Percentiles rank a stretch among this genome's conserved stretches.
These are phyloP conservation scores for Wickerhamiella sorbophila DNA, from an alignment of 805 yeast genomes.

Conservation along the genomic window DNA sequence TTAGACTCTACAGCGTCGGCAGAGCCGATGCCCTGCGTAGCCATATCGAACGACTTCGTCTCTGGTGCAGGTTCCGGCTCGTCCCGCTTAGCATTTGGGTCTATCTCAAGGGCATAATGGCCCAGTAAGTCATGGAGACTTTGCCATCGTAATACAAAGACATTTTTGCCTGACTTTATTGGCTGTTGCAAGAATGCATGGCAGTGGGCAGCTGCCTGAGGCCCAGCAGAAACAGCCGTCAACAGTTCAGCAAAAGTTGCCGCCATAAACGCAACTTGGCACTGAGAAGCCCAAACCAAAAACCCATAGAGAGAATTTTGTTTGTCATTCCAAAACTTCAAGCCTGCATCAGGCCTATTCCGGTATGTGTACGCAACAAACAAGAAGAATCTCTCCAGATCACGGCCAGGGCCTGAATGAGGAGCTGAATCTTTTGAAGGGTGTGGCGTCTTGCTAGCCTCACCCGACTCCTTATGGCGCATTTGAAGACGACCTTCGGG, in stretches of 20 bases:
- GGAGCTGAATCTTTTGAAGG: conserved; percentile 22
- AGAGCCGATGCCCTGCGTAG: neutral
- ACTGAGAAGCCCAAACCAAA: conserved; percentile 73
- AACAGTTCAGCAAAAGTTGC: conserved; percentile 71
- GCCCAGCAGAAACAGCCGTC: conserved; percentile 56
- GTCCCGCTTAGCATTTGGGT: neutral
- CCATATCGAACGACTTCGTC: neutral
- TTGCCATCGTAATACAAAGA: conserved; percentile 27
- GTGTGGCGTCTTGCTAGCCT: neutral
- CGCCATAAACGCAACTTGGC: conserved; percentile 57
- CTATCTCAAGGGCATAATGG: conserved; percentile 9
- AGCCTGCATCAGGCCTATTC: conserved; percentile 42
- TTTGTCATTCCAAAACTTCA: conserved; percentile 52
- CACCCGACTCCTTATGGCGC: neutral
- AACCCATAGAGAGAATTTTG: conserved; percentile 63
- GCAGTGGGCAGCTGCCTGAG: conserved; percentile 32
- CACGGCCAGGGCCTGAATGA: conserved; percentile 46
- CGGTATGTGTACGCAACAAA: conserved; percentile 56
- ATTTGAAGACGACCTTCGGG: conserved; percentile 1
- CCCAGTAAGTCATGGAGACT: conserved; percentile 11
- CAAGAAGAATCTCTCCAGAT: conserved; percentile 74
- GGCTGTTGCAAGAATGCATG: neutral
- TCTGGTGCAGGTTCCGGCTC: neutral
- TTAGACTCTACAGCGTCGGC: neutral
- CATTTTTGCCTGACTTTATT: conserved; percentile 16